A percentile compares a stretch with the other conserved stretches of the same genome.
Conservation (phyloP, 2,329 filamentous ascomycete species). For the Hansfordia pulvinata region DNA sequence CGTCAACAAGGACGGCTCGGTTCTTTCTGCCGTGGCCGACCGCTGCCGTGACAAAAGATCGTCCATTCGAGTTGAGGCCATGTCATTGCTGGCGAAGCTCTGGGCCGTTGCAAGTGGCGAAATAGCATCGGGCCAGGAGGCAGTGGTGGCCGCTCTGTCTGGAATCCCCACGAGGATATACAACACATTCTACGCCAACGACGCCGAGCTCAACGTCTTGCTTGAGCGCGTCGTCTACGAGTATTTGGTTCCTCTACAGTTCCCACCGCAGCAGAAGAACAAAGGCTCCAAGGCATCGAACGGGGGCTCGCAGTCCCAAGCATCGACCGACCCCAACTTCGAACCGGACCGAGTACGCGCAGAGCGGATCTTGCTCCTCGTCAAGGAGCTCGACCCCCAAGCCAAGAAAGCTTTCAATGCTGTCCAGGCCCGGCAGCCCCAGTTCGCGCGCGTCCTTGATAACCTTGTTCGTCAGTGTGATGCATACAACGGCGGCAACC, state of each 20-base stretch:
- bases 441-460: constrained; percentile 58
- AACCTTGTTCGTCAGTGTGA: constrained; percentile 78
- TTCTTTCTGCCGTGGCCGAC: constrained; percentile 72
- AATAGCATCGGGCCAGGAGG: constrained; percentile 69
- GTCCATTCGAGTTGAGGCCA: constrained; percentile 71
- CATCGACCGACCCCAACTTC: constrained; percentile 27
- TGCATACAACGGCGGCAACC: constrained; percentile 76
- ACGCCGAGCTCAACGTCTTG: constrained; percentile 70
- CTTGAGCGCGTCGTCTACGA: constrained; percentile 80
- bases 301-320: constrained; percentile 38
- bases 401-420: constrained; percentile 83
- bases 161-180: constrained; percentile 77
- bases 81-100: constrained; percentile 69
- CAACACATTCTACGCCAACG: constrained; percentile 81
- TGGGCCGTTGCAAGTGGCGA: constrained; percentile 92
- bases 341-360: constrained; percentile 68
- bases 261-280: constrained; percentile 53
- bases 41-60: constrained; percentile 78
- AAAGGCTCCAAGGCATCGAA: constrained; percentile 49
- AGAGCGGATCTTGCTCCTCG: constrained; percentile 70
- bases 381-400: constrained; percentile 62
- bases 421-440: constrained; percentile 65
- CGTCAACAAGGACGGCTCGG: constrained; percentile 60
- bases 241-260: constrained; percentile 76
- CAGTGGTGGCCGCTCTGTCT: constrained; percentile 59